These are phyloP conservation scores for Excoecaria cochinchinensis DNA, from an alignment of 345 rosid species.

Conservation along the genomic window DNA sequence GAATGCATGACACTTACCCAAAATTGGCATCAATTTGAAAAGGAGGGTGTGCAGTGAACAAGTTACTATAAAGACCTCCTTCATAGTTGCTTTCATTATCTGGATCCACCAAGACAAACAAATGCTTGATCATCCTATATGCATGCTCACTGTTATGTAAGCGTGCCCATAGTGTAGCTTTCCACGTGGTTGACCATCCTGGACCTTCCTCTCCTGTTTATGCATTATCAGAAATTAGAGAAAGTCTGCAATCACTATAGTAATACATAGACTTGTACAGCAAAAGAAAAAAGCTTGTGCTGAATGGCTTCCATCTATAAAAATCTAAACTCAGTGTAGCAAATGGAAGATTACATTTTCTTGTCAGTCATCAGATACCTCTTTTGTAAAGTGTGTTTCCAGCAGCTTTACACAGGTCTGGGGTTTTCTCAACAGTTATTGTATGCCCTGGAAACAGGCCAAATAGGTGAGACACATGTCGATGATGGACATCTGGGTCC, in stretches of 20 bases:
- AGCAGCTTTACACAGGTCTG: slow-evolving; percentile 80
- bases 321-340: not conserved
- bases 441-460: slow-evolving; percentile 93
- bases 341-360: not conserved
- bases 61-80: slow-evolving; percentile 86
- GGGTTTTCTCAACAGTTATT: slow-evolving; percentile 58
- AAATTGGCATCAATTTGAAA: slow-evolving; percentile 98
- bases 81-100: slow-evolving; percentile 51
- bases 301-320: not conserved
- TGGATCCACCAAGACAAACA: slow-evolving; percentile 76
- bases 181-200: slow-evolving; percentile 96
- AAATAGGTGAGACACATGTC: slow-evolving; percentile 89
- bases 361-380: slow-evolving; percentile 41
- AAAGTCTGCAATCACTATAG: not conserved
- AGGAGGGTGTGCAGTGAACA: slow-evolving; percentile 94
- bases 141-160: slow-evolving; percentile 72
- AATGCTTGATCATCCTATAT: slow-evolving; percentile 66
- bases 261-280: no score
- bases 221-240: not conserved
- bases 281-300: not conserved
- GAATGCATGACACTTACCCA: slow-evolving; percentile 51
- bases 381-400: slow-evolving; percentile 62
- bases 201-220: slow-evolving; percentile 89
- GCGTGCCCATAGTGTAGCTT: slow-evolving; percentile 83
- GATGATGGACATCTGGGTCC: slow-evolving; percentile 78